Conservation (phyloP, 2,329 filamentous ascomycete species). For the Colletotrichum sp. region DNA sequence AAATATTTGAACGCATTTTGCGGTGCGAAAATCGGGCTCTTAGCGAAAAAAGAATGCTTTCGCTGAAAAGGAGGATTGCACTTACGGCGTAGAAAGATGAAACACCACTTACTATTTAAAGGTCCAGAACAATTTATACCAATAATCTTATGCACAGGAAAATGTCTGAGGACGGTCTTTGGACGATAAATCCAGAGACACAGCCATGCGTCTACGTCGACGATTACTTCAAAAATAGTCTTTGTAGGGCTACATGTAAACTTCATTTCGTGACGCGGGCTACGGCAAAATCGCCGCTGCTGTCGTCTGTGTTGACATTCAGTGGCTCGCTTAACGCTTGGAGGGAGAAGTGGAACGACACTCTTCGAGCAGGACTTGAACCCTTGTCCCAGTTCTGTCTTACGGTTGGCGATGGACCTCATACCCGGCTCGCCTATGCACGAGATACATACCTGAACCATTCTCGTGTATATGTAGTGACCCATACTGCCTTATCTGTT, state of each 20-base stretch:
- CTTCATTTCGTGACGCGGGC: not conserved
- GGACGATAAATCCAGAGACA: not conserved
- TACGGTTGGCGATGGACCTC: not conserved
- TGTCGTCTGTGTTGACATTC: accelerated
- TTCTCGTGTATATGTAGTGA: not conserved
- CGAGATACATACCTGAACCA: not conserved
- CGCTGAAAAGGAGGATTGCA: not conserved
- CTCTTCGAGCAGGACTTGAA: too few species aligned
- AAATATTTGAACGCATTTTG: not conserved
- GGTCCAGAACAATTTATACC: too few species aligned
- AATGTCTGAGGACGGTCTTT: not conserved
- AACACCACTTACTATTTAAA: not conserved
- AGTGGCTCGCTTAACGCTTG: not conserved
- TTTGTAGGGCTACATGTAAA: not conserved
- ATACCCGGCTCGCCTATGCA: not conserved
- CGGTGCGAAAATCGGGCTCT: not conserved
- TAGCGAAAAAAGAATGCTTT: accelerated
- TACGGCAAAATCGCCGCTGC: not conserved
- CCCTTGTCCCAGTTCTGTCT: not conserved
- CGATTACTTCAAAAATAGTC: not conserved
- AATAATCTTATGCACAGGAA: accelerated
- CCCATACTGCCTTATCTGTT: not conserved
- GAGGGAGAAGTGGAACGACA: not conserved
- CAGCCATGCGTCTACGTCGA: not conserved
- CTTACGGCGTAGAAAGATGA: accelerated